Conservation (phyloP, 1,284 basidiomycete species). For the Ganoderma resinaceum region DNA sequence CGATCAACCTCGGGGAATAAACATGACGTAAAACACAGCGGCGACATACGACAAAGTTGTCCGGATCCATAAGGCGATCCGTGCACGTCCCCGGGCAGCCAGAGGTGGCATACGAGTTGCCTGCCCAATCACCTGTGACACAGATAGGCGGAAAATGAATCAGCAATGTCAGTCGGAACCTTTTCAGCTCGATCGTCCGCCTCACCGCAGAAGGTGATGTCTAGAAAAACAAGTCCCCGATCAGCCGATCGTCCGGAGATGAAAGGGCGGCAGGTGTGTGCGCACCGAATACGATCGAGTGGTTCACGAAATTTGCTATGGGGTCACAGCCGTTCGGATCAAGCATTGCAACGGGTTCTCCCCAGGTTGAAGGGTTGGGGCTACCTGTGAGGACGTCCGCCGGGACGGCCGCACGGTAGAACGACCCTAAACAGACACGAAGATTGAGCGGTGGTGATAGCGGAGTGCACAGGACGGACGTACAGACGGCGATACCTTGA, state of each 20-base stretch:
- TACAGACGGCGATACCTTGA: conserved; percentile 74
- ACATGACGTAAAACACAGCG: not conserved
- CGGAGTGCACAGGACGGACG: conserved; percentile 35
- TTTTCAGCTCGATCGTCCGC: conserved; percentile 26
- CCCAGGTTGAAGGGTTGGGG: conserved; percentile 69
- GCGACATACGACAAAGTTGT: conserved; percentile 66
- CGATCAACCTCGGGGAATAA: conserved; percentile 14
- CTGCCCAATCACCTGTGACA: conserved; percentile 78
- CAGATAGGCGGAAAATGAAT: conserved; percentile 9
- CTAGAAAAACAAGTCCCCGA: conserved; percentile 44
- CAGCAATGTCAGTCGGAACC: conserved; percentile 4
- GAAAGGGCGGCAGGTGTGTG: conserved; percentile 20
- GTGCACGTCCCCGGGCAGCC: conserved; percentile 79
- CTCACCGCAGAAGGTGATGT: conserved; percentile 83
- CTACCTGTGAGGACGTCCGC: conserved; percentile 62
- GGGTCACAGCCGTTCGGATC: conserved; percentile 64
- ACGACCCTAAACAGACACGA: conserved; percentile 60
- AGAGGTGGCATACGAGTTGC: conserved; percentile 75
- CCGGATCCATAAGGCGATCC: conserved; percentile 67
- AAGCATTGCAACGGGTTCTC: conserved; percentile 66
- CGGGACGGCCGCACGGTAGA: conserved; percentile 76
- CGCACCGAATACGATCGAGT: conserved; percentile 68
- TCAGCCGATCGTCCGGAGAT: conserved; percentile 22
- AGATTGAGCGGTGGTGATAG: conserved; percentile 7
- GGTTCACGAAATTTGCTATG: conserved; percentile 63